Evolutionary conservation across 331 rosid species (phyloP).

Genomic region (Saraca asoca): DNA sequence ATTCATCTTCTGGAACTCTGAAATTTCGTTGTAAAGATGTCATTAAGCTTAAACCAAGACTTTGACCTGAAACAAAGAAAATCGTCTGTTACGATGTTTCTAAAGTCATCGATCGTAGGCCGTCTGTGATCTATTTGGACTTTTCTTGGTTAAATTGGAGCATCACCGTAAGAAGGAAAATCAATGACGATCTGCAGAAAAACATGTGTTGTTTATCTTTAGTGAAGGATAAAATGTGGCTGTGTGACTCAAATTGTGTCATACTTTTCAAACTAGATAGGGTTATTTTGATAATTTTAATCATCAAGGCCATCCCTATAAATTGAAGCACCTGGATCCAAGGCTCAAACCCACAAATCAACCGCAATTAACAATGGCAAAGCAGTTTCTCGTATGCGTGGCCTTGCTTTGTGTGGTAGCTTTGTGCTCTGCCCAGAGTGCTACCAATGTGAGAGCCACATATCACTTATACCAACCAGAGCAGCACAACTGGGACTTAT

Average conservation of each 20-base stretch:
- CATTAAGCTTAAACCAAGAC: not conserved
- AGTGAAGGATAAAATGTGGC: too few species aligned
- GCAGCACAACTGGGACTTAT: slow-evolving; percentile 60
- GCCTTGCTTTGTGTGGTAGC: slow-evolving; percentile 5
- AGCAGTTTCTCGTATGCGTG: not conserved
- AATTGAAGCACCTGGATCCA: slow-evolving; percentile 25
- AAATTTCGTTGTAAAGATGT: not conserved
- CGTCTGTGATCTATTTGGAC: too few species aligned
- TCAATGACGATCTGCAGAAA: too few species aligned
- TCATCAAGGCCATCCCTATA: slow-evolving; percentile 13
- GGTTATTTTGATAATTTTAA: slow-evolving; percentile 21
- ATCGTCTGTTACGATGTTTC: too few species aligned
- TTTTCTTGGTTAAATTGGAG: too few species aligned
- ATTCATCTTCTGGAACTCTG: not conserved
- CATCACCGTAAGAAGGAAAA: too few species aligned
- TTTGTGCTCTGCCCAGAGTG: slow-evolving; percentile 44
- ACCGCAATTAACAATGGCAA: slow-evolving; percentile 18
- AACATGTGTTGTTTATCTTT: too few species aligned
- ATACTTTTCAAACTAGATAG: slow-evolving; percentile 31
- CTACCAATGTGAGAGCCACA: slow-evolving; percentile 52
- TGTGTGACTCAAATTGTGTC: not conserved
- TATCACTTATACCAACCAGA: slow-evolving; percentile 60
- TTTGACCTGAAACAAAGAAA: too few species aligned
- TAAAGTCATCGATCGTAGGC: too few species aligned
- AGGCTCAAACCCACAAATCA: too few species aligned